Conservation (phyloP, 2,329 filamentous ascomycete species). For the Nigrospora sphaerica region DNA sequence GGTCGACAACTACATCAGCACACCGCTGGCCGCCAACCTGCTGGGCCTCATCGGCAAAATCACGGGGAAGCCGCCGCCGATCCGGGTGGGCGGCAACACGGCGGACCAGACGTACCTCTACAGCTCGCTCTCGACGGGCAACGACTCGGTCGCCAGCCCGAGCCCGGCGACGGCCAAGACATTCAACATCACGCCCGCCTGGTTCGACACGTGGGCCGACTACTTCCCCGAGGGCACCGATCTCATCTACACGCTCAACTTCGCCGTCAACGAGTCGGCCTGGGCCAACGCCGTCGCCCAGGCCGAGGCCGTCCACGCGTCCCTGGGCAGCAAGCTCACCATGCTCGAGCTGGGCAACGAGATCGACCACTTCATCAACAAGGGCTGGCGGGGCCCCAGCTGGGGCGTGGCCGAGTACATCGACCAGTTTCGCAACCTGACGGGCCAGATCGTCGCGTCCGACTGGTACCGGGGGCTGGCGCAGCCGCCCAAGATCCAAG, state of each 20-base stretch:
- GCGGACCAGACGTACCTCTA: conserved; percentile 25
- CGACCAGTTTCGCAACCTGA: conserved; percentile 23
- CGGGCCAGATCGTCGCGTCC: conserved; percentile 18
- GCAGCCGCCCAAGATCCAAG: conserved; percentile 20
- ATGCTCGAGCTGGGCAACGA: conserved; percentile 28
- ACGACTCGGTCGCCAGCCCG: conserved; percentile 18
- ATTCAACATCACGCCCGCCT: conserved; percentile 24
- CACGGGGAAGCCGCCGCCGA: conserved; percentile 21
- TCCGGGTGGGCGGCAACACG: conserved; percentile 26
- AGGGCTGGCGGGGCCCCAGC: conserved; percentile 20
- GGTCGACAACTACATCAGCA: conserved; percentile 21
- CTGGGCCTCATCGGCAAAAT: conserved; percentile 17
- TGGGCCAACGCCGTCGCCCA: conserved; percentile 20
- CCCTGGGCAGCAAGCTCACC: conserved; percentile 18
- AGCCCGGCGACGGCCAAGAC: conserved; percentile 9
- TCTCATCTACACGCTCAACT: conserved; percentile 24
- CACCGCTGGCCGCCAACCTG: conserved; percentile 17
- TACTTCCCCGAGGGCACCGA: conserved; percentile 24
- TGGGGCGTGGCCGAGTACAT: conserved; percentile 23
- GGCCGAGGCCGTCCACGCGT: conserved; percentile 19
- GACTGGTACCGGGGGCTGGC: conserved; percentile 18
- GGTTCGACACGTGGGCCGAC: conserved; percentile 21
- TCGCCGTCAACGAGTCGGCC: conserved; percentile 20
- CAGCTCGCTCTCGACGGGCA: conserved; percentile 16
- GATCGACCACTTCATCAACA: conserved; percentile 27